Conservation (phyloP, 1,139 yeast species). For the Protomyces macrosporus region DNA sequence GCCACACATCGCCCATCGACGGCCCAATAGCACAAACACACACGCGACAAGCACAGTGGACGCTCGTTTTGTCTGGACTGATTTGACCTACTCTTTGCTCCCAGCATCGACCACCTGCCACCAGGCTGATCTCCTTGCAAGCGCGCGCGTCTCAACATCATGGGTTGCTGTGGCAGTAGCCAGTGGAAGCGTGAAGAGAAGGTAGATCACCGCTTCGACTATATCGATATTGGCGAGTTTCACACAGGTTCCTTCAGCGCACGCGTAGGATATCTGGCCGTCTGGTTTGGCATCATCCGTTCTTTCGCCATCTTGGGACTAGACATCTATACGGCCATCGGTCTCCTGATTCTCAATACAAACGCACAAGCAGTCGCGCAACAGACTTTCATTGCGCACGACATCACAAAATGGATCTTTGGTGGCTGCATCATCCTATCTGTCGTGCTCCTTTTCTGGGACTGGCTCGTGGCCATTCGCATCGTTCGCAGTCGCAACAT, state of each 20-base stretch:
- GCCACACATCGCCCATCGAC: too few species aligned
- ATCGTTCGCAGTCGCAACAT: slow-evolving; percentile 59
- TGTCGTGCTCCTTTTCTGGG: slow-evolving; percentile 54
- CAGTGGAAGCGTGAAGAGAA: slow-evolving; percentile 28
- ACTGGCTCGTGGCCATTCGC: slow-evolving; percentile 55
- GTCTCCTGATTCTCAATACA: slow-evolving; percentile 64
- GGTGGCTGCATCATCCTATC: slow-evolving; percentile 81
- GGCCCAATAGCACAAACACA: too few species aligned
- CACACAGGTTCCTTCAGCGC: slow-evolving; percentile 53
- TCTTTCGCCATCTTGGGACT: slow-evolving; percentile 58
- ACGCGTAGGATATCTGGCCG: slow-evolving; percentile 49
- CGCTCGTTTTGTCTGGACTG: too few species aligned
- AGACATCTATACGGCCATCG: slow-evolving; percentile 76
- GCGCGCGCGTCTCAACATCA: not conserved
- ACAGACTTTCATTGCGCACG: slow-evolving; percentile 53
- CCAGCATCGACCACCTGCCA: too few species aligned
- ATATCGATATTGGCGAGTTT: slow-evolving; percentile 46
- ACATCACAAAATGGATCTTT: slow-evolving; percentile 71
- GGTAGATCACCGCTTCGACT: slow-evolving; percentile 29
- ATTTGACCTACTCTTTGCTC: too few species aligned
- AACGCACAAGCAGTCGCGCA: slow-evolving; percentile 57
- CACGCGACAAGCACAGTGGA: too few species aligned
- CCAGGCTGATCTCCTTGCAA: too few species aligned
- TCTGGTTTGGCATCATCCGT: slow-evolving; percentile 51
- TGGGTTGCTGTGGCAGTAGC: slow-evolving; percentile 27